Conservation (phyloP, 106 monocot species). For the Platanthera zijinensis region DNA sequence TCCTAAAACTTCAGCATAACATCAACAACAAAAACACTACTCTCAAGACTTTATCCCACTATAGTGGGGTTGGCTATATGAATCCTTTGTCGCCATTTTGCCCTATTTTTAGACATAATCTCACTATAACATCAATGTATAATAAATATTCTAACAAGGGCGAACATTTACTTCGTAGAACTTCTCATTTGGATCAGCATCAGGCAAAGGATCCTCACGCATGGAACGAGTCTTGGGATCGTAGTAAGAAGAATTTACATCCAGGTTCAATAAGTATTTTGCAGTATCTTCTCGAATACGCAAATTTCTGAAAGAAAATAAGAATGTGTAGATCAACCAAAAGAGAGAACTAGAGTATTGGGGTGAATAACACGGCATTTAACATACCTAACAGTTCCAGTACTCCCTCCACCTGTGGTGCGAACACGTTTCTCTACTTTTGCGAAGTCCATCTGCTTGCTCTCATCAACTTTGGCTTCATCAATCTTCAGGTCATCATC, state of each 20-base stretch:
- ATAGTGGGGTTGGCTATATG: no score
- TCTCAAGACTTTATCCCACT: no score
- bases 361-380: neutral
- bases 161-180: conserved; percentile 65
- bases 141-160: neutral
- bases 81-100: no score
- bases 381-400: conserved; percentile 88
- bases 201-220: conserved; percentile 96
- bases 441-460: conserved; percentile 98
- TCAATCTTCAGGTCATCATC: conserved; percentile 80
- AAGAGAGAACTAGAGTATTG: neutral
- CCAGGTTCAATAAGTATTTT: conserved; percentile 88
- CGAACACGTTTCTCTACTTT: conserved; percentile 98
- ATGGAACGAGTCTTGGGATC: conserved; percentile 96
- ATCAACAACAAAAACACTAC: neutral
- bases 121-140: neutral
- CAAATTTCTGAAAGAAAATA: conserved; percentile 52
- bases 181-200: conserved; percentile 94
- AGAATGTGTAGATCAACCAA: neutral
- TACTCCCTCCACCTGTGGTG: conserved; percentile 97
- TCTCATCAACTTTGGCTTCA: conserved; percentile 96
- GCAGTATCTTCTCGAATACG: conserved; percentile 99
- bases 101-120: no score
- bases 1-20: neutral
- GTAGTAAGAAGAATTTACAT: conserved; percentile 93